Base-by-base conservation (phyloP, 495 filamentous ascomycete species). In the Astrocystis sublimbata region DNA sequence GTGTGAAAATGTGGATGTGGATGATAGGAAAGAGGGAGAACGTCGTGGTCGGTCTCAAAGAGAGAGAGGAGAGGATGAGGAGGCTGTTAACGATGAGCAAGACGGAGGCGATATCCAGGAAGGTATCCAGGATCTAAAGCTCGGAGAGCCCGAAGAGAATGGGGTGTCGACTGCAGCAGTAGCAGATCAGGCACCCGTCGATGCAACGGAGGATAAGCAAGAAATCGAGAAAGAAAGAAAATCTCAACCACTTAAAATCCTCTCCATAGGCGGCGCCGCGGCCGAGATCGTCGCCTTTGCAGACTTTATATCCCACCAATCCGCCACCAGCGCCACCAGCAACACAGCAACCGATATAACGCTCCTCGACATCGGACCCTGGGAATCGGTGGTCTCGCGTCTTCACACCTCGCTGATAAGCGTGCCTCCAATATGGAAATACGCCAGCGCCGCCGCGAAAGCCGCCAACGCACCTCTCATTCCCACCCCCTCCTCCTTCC, bases 211-310 rank as follows among this genome's bases (percentile, higher is more conserved):
- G 36, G 15, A 43, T 15, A 4, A 24, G 10, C 41, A 17, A 15
- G 35, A 61, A 2, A 6, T 9, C 31, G 24, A 49, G 21, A 30
- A 15, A 13, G 26, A 35, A 31, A 13, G 41, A 23, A 21, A 40
- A 36, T 38, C 57, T 7, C 24, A 19, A 43, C 64, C 63, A 5
- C 54, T 77, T 5, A 79, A 77, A 49, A 73, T 89, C 6, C 81
- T 91, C 13, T 89, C 86, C 66, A 83, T 98, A 68, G 94, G 94
- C 41, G 94, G 92, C 40, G 92, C 92, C 36, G 92, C 92, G 0
- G 92, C 92, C 13, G 94, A 98, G 75, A 77, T 92, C 36, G 86
- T 90, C 24, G 92, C 89, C 33, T 76, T 93, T 24, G 92, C 82
- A 8, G 89, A 82, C 19, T 85, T 84, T 60, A 76, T 89, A 66